Evolutionary conservation across 2,329 filamentous ascomycete species (phyloP), one percentile per base, ranked within the genome.

Genomic region (Nigrospora osmanthi): DNA sequence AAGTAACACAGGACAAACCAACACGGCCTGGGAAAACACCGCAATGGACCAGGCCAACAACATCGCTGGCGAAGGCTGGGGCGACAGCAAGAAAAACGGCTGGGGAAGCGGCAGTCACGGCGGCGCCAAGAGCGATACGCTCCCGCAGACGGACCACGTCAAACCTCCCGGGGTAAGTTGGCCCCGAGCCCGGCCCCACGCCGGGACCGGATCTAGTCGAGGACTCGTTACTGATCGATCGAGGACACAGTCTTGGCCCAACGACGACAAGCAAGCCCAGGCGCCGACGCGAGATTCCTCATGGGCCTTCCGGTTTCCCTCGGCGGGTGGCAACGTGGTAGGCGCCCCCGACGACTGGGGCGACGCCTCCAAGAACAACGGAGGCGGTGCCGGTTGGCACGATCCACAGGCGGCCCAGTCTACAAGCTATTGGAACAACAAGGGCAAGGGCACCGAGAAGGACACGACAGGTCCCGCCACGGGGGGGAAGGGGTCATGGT

Each of bases 391-490:
- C 38, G 32, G 31, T 28, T 47, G 45, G 45, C 35, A 40, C 10
- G 43, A 37, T 38, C 33, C 43, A 10, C 35, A 35, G 9, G 42
- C n/a, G 15, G 38, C 43, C 23, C 34, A 43, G 32, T 11, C 13
- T 12, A 37, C 35, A 11, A 19, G 32, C n/a, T 43, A 30, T 19
- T 49, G 42, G 39, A 36, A 47, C 1, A 37, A 17, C 28, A 35
- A 36, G 14, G 38, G 40, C n/a, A 46, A 51, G 17, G 42, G 48
- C 11, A 47, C 52, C 15, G 41, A 47, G 1, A 45, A 48, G 38
- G 34, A 28, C 23, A 28, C 23, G 23, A 28, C 23, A 28, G 23
- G 23, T 10, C 23, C 23, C 23, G 10, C 23, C 23, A 28, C 23
- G 6, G 23, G 23, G 23, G 23, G 23, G 10, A 28, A 28, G 23